Percentiles rank a stretch among this genome's conserved stretches.
Conservation (phyloP, 1,284 basidiomycete species). For the Pulchroboletus neoregius region DNA sequence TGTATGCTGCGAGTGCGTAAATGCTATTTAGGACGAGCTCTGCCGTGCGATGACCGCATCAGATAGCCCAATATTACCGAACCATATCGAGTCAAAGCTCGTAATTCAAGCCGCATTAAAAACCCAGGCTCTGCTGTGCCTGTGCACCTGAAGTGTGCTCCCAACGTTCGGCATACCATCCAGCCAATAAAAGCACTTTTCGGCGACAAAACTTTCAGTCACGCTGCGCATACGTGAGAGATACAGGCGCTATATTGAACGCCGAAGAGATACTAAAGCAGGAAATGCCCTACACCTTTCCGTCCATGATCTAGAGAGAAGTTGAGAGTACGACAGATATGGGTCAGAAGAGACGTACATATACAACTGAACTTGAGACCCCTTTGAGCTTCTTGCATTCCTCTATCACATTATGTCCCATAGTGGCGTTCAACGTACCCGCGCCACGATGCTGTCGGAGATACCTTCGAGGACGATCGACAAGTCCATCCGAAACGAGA, state of each 20-base stretch:
- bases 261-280: background rate
- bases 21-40: background rate
- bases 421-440: constrained; percentile 45
- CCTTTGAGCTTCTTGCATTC: constrained; percentile 65
- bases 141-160: background rate
- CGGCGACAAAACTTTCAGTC: background rate
- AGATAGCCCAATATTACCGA: too few species aligned
- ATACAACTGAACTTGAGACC: constrained; percentile 33
- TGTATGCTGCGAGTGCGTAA: background rate
- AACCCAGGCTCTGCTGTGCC: background rate
- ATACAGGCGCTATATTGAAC: background rate
- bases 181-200: background rate
- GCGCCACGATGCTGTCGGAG: constrained; percentile 50
- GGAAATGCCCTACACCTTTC: constrained; percentile 19
- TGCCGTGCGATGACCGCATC: background rate
- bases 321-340: background rate
- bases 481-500: background rate
- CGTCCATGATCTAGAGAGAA: constrained; percentile 18
- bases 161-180: background rate
- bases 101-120: background rate
- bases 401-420: constrained; percentile 51
- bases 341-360: constrained; percentile 16
- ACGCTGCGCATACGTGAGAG: too few species aligned
- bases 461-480: constrained; percentile 38
- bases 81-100: background rate